Evolutionary conservation across 2,329 filamentous ascomycete species (phyloP), one percentile per base, ranked within the genome.

Genomic region (Coniosporium tulheliwenetii): DNA sequence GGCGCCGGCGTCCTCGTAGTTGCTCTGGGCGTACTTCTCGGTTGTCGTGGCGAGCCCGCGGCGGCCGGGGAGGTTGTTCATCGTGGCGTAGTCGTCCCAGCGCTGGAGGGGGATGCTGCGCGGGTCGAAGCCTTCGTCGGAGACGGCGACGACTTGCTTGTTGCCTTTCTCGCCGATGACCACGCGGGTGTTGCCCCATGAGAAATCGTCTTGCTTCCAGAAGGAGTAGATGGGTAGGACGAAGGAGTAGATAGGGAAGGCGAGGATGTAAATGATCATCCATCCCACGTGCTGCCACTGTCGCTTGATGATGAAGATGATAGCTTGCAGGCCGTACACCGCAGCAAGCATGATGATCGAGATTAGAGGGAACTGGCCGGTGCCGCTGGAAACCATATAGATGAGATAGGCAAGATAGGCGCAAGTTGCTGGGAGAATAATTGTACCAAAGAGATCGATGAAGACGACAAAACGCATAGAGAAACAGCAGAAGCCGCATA

Each of bases 171-270:
- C 91, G 44, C 86, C 89, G 49, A 96, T 83, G 50, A 98, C 91
- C 48, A 98, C 78, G 74, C 91, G 86, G 1, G 91, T 98, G 66
- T 91, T 96, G 71, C 91, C 91, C 91, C 91, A 98, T 2, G 80
- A 80, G 71, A 98, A 98, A 65, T 98, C 89, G 63, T 98, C 91
- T 61, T 95, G 87, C 64, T 95, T 93, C 91, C 91, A 98, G 79
- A 98, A 98, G 0, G 89, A 94, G 67, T 96, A 98, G 47, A 98
- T 66, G 1, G 91, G 91, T 10, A 98, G 73, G 47, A 93, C 58
- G 52, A 98, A 84, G 3, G 81, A 91, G 67, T 89, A 95, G 51
- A 98, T 82, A 0, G 91, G 91, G 67, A 83, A 95, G 2, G 91
- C 91, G n/a, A 93, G 51, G 46, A 98, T 73, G 64, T 98, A 98